Conservation (phyloP, 169 alveolate species). For the Cyclospora cayetanensis region DNA sequence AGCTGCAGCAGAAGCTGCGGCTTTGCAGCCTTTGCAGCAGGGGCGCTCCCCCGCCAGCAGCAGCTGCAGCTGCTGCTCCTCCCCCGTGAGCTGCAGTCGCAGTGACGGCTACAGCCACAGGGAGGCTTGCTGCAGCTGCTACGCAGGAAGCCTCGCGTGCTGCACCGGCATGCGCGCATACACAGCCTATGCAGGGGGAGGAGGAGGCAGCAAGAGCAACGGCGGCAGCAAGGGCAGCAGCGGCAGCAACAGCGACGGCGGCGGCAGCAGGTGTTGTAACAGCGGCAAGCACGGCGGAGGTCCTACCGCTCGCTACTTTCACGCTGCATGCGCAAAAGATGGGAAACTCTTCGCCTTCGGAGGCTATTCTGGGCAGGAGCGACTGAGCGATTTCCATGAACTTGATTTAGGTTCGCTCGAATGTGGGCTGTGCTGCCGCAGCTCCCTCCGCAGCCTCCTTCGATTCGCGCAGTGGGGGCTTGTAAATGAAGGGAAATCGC, state of each 20-base stretch:
- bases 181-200: slow-evolving; percentile 9
- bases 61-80: slow-evolving; percentile 20
- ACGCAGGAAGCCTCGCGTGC: too few relatives aligned
- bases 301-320: slow-evolving; percentile 36
- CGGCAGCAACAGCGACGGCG: background rate
- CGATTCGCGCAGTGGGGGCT: too few relatives aligned
- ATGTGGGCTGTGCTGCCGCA: background rate
- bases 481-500: too few relatives aligned
- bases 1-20: background rate
- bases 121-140: slow-evolving; percentile 1
- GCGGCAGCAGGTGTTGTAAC: slow-evolving; percentile 27
- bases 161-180: background rate
- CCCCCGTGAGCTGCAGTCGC: background rate
- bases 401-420: slow-evolving; percentile 1
- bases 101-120: background rate
- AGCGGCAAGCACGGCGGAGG: background rate
- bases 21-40: background rate
- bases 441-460: too few relatives aligned
- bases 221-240: slow-evolving; percentile 10
- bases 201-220: background rate
- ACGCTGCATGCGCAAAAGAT: background rate
- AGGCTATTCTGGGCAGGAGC: slow-evolving; percentile 87
- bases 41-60: background rate
- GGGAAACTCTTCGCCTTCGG: slow-evolving; percentile 83
- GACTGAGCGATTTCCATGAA: slow-evolving; percentile 86